Base-by-base conservation (phyloP, 768 basidiomycete species). In the Kwoniella sp. region DNA sequence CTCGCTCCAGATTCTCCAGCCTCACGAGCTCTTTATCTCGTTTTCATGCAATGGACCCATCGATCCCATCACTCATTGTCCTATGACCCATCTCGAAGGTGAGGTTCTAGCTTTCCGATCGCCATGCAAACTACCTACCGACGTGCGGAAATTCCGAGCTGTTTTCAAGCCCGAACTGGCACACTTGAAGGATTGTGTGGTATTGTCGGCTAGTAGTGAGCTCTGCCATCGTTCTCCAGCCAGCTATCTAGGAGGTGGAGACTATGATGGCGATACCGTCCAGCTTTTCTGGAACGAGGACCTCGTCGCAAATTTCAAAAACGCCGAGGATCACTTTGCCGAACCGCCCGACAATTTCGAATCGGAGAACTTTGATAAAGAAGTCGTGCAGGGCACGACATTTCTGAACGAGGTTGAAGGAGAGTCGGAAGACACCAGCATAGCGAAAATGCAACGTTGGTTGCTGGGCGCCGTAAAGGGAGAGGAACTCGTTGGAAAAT, bases 221-320 rank as follows among this genome's bases (percentile, higher is more conserved):
- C 27, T 61, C 8, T 77, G 73, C 49, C 40, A 27, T 24, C 63
- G 67, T 46, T 74, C 73, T 8, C 73, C 76, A 0, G 73, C 71
- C 30, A 68, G 65, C 58, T 64, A 58, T 29, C 56, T 72, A 10
- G 71, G 67, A 12, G 76, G 76, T 17, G 76, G 76, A 1, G 76
- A 77, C 56, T 74, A 77, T 60, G 76, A 77, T 64, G 76, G 76
- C 1, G 76, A 77, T 54, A 77, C 73, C 5, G 63, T 73, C 8
- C 55, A 68, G 47, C 19, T 77, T n/a, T 60, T 71, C 49, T 74
- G 69, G 67, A 68, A 69, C 21, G 13, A 47, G 3, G 59, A 53
- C 6, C 50, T 77, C 7, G 73, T 74, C 3, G 50, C 62, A 19
- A 29, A 47, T 0, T 77, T 77, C 59, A 27, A 10, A 1, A 68